Conservation (phyloP, 108 stramenopile genomes). For the Halocafeteria seosinensis region DNA sequence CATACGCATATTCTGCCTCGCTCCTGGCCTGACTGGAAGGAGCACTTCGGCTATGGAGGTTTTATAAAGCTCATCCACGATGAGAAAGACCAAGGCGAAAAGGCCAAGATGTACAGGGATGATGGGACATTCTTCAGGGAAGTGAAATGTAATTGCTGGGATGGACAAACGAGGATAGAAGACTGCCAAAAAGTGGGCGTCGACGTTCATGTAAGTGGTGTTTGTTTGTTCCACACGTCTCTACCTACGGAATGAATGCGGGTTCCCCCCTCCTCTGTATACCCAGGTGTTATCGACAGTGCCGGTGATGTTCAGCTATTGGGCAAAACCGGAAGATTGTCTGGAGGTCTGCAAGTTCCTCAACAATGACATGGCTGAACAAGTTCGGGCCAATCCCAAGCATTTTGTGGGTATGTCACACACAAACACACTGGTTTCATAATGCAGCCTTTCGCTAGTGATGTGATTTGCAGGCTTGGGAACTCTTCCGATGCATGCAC, state of each 20-base stretch:
- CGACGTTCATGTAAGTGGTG: too few relatives aligned
- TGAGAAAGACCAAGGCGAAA: background rate
- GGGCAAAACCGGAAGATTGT: constrained; percentile 9
- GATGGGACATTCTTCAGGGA: constrained; percentile 1
- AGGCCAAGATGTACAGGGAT: background rate
- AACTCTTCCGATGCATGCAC: constrained; percentile 13
- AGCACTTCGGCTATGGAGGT: constrained; percentile 11
- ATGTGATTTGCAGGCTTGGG: constrained; percentile 13
- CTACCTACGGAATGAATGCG: too few relatives aligned
- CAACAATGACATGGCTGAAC: constrained; percentile 14
- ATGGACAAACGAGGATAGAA: background rate
- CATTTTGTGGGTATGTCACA: too few relatives aligned
- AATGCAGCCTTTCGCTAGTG: too few relatives aligned
- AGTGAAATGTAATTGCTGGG: constrained; percentile 2
- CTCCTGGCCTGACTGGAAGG: constrained; percentile 7
- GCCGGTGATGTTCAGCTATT: constrained; percentile 13
- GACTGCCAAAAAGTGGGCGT: too few relatives aligned
- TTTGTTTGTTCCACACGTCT: too few relatives aligned
- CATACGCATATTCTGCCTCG: constrained; percentile 15
- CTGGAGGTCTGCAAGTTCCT: constrained; percentile 4
- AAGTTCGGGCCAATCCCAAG: background rate
- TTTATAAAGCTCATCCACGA: constrained; percentile 10
- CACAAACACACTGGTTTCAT: too few relatives aligned
- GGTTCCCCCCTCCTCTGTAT: too few relatives aligned
- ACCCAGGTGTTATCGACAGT: constrained; percentile 13